A percentile compares a stretch with the other conserved stretches of the same genome.
phyloP scores from a whole-genome alignment of 805 yeast genomes.

The Candida michaelii region DNA sequence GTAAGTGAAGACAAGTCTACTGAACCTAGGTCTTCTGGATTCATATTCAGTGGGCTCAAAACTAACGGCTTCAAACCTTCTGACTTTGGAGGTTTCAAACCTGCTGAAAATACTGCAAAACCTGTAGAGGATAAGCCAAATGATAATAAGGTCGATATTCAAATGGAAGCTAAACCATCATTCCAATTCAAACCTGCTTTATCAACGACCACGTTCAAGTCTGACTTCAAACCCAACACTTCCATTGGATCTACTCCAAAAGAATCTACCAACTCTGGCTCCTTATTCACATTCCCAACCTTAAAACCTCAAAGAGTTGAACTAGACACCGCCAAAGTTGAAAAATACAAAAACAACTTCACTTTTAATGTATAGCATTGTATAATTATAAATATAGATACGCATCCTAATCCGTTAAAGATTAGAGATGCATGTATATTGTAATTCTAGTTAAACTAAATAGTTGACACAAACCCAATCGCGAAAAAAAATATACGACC shows the following conservation, averaged over 20 bases:
- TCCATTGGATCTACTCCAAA: neutral
- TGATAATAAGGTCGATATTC: neutral
- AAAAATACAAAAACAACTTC: conserved; percentile 24
- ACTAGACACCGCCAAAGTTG: conserved; percentile 25
- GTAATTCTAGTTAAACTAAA: too few species aligned
- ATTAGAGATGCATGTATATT: too few species aligned
- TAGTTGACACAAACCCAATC: neutral
- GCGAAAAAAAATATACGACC: conserved; percentile 3
- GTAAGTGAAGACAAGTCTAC: neutral
- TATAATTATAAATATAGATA: neutral
- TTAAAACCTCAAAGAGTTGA: conserved; percentile 17
- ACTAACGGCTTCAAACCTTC: neutral
- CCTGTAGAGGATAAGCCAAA: neutral
- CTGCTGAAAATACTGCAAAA: neutral
- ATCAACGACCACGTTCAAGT: conserved; percentile 5
- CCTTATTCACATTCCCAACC: conserved; percentile 22
- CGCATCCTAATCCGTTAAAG: too few species aligned
- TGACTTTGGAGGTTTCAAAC: too few species aligned
- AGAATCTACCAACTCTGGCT: neutral
- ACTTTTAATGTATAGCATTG: conserved; percentile 17
- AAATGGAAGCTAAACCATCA: neutral
- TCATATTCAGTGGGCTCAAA: neutral
- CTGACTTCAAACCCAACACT: neutral
- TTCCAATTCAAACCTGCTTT: conserved; percentile 8
- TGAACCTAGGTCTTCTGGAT: neutral